Base-by-base conservation (phyloP, 2,329 filamentous ascomycete species). In the Myriosclerotinia curreyana region DNA sequence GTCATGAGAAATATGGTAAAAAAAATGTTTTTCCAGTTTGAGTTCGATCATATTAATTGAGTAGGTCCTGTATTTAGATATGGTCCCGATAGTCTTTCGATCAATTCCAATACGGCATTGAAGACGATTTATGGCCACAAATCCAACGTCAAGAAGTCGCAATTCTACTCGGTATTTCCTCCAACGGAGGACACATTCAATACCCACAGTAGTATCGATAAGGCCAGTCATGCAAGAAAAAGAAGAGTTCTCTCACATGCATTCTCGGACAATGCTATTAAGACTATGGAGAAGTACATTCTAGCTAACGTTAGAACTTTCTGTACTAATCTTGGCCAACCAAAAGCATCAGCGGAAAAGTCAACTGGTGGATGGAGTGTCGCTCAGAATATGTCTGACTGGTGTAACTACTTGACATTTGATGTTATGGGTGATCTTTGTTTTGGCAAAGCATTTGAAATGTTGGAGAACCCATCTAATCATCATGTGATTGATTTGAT, bases 131-230 rank as follows among this genome's bases (percentile, higher is more conserved):
- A 88, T 76, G 84, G 86, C 68, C 85, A 86, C 78, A 79, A 80
- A 56, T 76, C 83, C 73, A 87, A 87, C 66, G 84, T 88, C 38
- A 79, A 82, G 75, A 91, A 91, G 77, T 82, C 87, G 49, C 82
- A 86, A 69, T 91, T 91, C 77, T 91, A 91, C 78, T 83, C 89
- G 68, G 86, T 86, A 49, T 91, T 90, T 73, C 86, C 86, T 1
- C 86, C 89, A 64, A 88, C 87, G 20, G 78, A 79, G 67, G 77
- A 78, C 34, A 83, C 85, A 1, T 83, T 86, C 70, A 91, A 90
- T 77, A 90, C 88, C 1, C 88, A 91, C 77, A 90, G 89, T 76
- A 82, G 81, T 1, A 87, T 89, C 60, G 86, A 90, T 73, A 89
- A 88, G 77, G 77, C 80, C 0, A 77, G 85, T 50, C 89, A 92